These are phyloP conservation scores for Clavaria fumosa DNA, from an alignment of 768 basidiomycete genomes.

Conservation along the genomic window DNA sequence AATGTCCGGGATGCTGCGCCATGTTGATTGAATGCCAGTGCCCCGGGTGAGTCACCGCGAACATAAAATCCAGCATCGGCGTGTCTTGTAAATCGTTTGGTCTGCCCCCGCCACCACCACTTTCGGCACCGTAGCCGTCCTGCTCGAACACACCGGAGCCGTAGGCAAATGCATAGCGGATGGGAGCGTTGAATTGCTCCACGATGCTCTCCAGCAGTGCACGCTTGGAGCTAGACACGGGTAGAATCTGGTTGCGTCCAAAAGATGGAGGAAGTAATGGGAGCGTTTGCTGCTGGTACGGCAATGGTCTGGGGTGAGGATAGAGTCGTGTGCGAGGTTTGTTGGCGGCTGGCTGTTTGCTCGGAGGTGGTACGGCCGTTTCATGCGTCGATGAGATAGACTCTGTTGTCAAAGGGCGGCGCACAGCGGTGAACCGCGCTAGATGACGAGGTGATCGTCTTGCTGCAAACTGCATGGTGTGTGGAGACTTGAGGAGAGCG, in stretches of 20 bases:
- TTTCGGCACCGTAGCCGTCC: slow-evolving; percentile 45
- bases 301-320: slow-evolving; percentile 32
- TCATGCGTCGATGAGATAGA: slow-evolving; percentile 21
- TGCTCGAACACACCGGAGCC: slow-evolving; percentile 95
- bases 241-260: slow-evolving; percentile 68
- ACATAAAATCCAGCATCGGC: slow-evolving; percentile 94
- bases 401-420: slow-evolving; percentile 32
- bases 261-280: slow-evolving; percentile 54
- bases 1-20: slow-evolving; percentile 82
- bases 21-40: slow-evolving; percentile 97
- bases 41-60: slow-evolving; percentile 83
- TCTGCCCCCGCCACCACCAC: slow-evolving; percentile 14
- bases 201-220: slow-evolving; percentile 72
- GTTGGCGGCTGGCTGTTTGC: slow-evolving; percentile 13
- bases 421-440: slow-evolving; percentile 15
- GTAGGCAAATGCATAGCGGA: slow-evolving; percentile 95
- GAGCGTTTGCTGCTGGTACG: slow-evolving; percentile 23
- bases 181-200: slow-evolving; percentile 69
- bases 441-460: slow-evolving; percentile 8
- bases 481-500: background rate
- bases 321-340: slow-evolving; percentile 27
- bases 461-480: slow-evolving; percentile 12
- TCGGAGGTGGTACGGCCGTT: slow-evolving; percentile 21
- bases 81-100: too few relatives aligned
- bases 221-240: slow-evolving; percentile 65